Percentiles rank a stretch among this genome's conserved stretches.
phyloP scores from a whole-genome alignment of 1,284 basidiomycete species.

The Naganishia albida region DNA sequence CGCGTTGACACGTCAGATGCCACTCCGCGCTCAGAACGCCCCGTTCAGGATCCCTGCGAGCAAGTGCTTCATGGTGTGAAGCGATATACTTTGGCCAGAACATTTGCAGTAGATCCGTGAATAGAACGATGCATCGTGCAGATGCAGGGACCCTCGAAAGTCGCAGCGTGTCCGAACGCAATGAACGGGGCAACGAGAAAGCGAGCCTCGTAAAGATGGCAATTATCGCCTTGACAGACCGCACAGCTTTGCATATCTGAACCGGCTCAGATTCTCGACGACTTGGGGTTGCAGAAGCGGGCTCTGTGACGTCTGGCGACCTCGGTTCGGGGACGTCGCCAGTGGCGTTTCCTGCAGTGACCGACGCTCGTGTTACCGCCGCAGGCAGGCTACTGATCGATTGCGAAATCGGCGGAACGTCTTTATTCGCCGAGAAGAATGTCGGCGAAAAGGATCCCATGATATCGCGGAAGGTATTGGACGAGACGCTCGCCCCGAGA shows the following conservation, averaged over 20 bases:
- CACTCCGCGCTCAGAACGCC: slow-evolving; percentile 34
- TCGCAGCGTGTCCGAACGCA: slow-evolving; percentile 42
- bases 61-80: slow-evolving; percentile 16
- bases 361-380: slow-evolving; percentile 9
- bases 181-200: slow-evolving; percentile 51
- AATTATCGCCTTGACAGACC: slow-evolving; percentile 43
- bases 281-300: not conserved
- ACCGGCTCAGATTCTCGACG: not conserved
- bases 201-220: slow-evolving; percentile 56
- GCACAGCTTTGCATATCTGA: slow-evolving; percentile 24
- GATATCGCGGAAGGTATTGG: slow-evolving; percentile 41
- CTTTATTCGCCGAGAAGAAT: slow-evolving; percentile 34
- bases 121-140: slow-evolving; percentile 54
- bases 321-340: slow-evolving; percentile 23
- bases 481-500: slow-evolving; percentile 24
- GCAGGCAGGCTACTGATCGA: slow-evolving; percentile 19
- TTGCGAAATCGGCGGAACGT: slow-evolving; percentile 34
- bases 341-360: slow-evolving; percentile 5
- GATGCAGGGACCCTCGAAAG: slow-evolving; percentile 52
- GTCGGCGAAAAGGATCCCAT: slow-evolving; percentile 46
- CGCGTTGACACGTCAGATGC: slow-evolving; percentile 58
- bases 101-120: slow-evolving; percentile 55
- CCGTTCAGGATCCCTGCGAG: slow-evolving; percentile 23
- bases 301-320: slow-evolving; percentile 10
- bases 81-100: slow-evolving; percentile 38